Base-by-base conservation (phyloP, 371 early-diverging fungal species). In the Mortierella sp. region DNA sequence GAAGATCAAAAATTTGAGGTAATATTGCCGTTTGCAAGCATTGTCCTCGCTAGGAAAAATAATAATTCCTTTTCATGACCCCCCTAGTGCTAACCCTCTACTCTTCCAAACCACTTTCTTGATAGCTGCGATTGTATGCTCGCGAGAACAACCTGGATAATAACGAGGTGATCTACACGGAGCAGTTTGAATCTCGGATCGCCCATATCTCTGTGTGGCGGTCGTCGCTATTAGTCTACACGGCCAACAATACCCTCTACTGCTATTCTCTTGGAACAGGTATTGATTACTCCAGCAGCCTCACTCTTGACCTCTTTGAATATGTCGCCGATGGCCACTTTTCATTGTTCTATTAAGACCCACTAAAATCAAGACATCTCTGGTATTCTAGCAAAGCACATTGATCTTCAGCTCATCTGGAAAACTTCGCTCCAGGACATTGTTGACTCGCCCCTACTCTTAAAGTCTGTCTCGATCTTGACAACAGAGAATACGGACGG, bases 101-200 rank as follows among this genome's bases (percentile, higher is more conserved):
- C 26, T 29, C n/a, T 29, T 21, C 21, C 43, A 29, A 21, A 57
- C 37, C 37, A 37, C 37, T 9, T 37, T 11, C 15, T 14, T 25
- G 18, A 21, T 75, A 95, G 94, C 72, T 96, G 57, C 86, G 92
- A 1, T 65, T 93, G 57, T 94, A 91, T 72, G 90, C 93, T 28
- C 85, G 94, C n/a, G 95, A 94, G 23, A 84, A 84, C 18, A 96
- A 93, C 48, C 76, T 94, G 56, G 94, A 93, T 72, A 85, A 87
- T 63, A 80, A 85, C 6, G 73, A 89, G 18, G 64, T 91, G 9
- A 68, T 94, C 14, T 85, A 87, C 55, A 82, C 82, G 3, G 89
- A 92, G 61, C 65, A 80, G 11, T 65, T 87, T 18, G 67, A 82
- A 7, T 62, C 72, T 18, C 79, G 79, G 0, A 77, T 77, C 21